Evolutionary conservation across 2,329 filamentous ascomycete species (phyloP), one percentile per base, ranked within the genome.

Genomic region (Chalaropsis thielavioides): DNA sequence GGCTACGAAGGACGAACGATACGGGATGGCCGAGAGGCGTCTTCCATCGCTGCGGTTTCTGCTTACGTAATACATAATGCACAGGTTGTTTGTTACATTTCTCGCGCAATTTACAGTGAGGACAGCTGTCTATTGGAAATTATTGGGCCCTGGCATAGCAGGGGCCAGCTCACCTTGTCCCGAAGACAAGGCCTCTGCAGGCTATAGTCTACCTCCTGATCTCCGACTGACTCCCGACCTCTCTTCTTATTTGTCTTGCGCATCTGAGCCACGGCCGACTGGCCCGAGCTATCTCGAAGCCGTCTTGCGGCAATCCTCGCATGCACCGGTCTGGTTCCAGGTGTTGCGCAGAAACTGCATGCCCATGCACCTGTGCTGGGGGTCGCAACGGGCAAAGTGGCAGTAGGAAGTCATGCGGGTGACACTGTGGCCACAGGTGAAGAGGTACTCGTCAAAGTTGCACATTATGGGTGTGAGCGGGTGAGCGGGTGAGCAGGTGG

Each of bases 321-420:
- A 87, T 17, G 78, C 74, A 13, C 80, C 76, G 3, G 73, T 74
- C 70, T 85, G 83, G 38, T 79, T 77, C 77, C 81, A 83, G 71
- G 82, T 82, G 68, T 83, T 76, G 27, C 83, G 80, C 67, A 88
- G 78, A 46, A 82, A 82, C 75, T 87, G 86, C 64, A 89, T 82
- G 11, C 84, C 80, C 68, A 82, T 82, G 73, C 88, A 91, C 69
- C 83, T 79, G 72, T 91, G 87, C 68, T 81, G 79, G 0, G 83
- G 83, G 69, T 90, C 84, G 71, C 88, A 89, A 66, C 88, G 84
- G 5, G 88, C 86, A 69, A 84, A 85, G 74, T 91, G 88, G 73
- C 88, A 92, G 73, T 89, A 81, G 27, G 83, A 84, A 71, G 85
- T 83, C 38, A 88, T 76, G 22, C 83, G 81, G 31, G 80, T 74